Base-by-base conservation (phyloP, 345 rosid species). In the Ceriops decandra region DNA sequence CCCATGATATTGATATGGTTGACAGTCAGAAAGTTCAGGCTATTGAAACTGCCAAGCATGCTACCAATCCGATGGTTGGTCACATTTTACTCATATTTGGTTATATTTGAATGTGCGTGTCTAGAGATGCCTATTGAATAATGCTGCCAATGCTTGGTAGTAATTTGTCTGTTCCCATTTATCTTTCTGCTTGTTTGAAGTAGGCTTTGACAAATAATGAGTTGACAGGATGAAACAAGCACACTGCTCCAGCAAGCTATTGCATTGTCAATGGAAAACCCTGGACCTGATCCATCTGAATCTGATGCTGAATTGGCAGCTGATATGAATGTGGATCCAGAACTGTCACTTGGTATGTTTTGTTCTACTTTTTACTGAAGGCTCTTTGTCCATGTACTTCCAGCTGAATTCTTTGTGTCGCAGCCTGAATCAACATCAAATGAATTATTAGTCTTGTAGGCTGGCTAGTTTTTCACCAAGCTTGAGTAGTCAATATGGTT, bases 231-330 rank as follows among this genome's bases (percentile, higher is more conserved):
- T 75, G 88, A 82, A 36, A 87, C 80, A 36, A 79, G 82, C 72
- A 79, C 85, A 33, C 51, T 86, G 59, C 84, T 84, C 52, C 87
- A 82, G 78, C 84, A 81, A 60, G 93, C 93, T 57, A 79, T 88
- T 68, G 87, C 90, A 35, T 74, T 86, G 83, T 88, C 93, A 26
- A 83, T 84, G 88, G 83, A 84, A 62, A 56, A 61, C 22, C 51
- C 72, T 11, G 72, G 36, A 54, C 62, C 68, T 66, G 85, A 76
- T 32, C 81, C 86, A 66, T 68, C 79, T 70, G 67, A 65, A 53
- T 87, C 76, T 51, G 90, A 86, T 73, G 84, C 85, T 28, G 87
- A 86, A 53, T 71, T 88, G 80, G 87, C 88, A 6, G 57, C 79
- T 57, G 93, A 90, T 84, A 68, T 66, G 86, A 38, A 64, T 57